Evolutionary conservation across 129 eudicot genomes (phyloP), one percentile per base, ranked within the genome.

Genomic region (Flaveria robusta): DNA sequence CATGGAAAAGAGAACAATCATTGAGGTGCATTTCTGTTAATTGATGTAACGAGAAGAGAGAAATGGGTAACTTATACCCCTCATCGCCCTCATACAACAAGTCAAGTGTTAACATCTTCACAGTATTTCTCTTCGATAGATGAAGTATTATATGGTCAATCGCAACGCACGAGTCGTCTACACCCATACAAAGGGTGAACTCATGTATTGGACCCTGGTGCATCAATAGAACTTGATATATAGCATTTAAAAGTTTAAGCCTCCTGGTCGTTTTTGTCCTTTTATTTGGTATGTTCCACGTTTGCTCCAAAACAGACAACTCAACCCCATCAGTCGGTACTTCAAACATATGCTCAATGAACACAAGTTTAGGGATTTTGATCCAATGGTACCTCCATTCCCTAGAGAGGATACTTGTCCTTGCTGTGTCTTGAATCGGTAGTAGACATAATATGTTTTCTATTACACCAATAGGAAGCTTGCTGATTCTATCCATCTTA

Each of bases 201-300:
- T 72, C 76, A 11, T 34, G 76, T 54, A 72, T 52, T 19, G 76
- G 76, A 31, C 76, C 50, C 18, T 72, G 65, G 13, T 72, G 76
- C 66, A 34, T 72, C 13, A 54, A 54, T 29, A 72, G 23, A 52
- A 72, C 66, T 54, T 72, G 76, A 45, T 52, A 10, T 72, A 72
- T 54, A 54, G 76, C 76, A 52, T 18, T 29, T 49, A 72, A 72
- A 55, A 72, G 65, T 72, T 54, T 54, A 52, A 13, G 4, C 68
- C 39, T 46, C 41, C 27, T 47, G 42, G 12, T 3, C 45, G 49
- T 49, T 22, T 5, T 13, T 24, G 14, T 15, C 74, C 75, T 71
- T 71, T 71, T 20, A 29, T 46, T 43, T 43, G 55, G 29, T 49
- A 15, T 15, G 43, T 64, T 11, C 31, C 10, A 24, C 31, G 4